Evolutionary conservation across 371 early-diverging fungal genomes (phyloP).

Genomic region (Catenaria anguillulae): DNA sequence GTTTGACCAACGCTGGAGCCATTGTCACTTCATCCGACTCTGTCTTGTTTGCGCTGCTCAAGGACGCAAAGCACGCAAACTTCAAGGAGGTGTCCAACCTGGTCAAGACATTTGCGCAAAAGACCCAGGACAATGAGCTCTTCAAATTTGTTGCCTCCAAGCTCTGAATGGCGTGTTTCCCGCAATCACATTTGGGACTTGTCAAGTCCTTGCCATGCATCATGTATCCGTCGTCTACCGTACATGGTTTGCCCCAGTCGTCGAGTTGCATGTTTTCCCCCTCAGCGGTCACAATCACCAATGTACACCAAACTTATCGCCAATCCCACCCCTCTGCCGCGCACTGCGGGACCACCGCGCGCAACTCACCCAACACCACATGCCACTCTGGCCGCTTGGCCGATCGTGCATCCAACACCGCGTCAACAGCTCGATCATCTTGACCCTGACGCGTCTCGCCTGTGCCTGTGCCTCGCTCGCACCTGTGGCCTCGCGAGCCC

Average conservation of each 20-base stretch:
- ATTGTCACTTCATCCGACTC: slow-evolving; percentile 73
- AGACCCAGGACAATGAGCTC: slow-evolving; percentile 44
- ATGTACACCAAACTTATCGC: too few species aligned
- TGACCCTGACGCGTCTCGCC: not conserved
- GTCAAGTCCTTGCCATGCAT: too few species aligned
- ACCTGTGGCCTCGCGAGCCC: not conserved
- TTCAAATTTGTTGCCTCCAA: slow-evolving; percentile 14
- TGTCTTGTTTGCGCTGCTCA: slow-evolving; percentile 75
- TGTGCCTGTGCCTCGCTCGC: not conserved
- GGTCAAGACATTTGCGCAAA: slow-evolving; percentile 61
- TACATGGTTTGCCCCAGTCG: too few species aligned
- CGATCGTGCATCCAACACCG: not conserved
- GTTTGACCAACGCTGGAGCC: slow-evolving; percentile 61
- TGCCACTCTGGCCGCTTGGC: too few species aligned
- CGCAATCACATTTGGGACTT: too few species aligned
- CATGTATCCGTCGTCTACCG: too few species aligned
- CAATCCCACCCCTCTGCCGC: too few species aligned
- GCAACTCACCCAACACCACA: too few species aligned
- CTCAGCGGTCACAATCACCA: too few species aligned
- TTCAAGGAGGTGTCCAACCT: slow-evolving; percentile 63
- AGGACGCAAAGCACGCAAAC: slow-evolving; percentile 56
- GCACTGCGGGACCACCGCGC: too few species aligned
- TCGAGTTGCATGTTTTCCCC: too few species aligned
- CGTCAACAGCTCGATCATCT: not conserved
- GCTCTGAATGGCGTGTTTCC: too few species aligned